Percentiles rank a stretch among this genome's conserved stretches.
Conservation (phyloP, 164 flowering plant genomes). For the Pachysandra terminalis region DNA sequence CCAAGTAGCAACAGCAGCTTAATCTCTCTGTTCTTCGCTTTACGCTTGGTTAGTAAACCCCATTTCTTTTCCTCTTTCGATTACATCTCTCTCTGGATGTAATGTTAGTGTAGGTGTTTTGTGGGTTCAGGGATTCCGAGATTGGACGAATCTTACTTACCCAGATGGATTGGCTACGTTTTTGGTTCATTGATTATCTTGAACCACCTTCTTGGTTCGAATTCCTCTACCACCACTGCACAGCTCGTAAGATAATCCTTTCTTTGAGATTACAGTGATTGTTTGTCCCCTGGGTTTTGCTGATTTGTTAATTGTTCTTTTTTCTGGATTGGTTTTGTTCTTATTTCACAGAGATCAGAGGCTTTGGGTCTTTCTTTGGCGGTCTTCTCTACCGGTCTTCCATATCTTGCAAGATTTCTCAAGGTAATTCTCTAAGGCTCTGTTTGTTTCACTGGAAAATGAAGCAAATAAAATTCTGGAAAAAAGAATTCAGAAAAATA, state of each 20-base stretch:
- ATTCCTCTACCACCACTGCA: slow-evolving; percentile 40
- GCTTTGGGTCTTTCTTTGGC: slow-evolving; percentile 72
- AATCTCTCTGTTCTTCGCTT: slow-evolving; percentile 94
- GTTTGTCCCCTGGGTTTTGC: not conserved
- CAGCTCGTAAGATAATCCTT: slow-evolving; percentile 51
- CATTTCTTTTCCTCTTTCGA: not conserved
- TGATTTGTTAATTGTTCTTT: not conserved
- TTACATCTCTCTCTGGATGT: not conserved
- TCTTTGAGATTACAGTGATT: not conserved
- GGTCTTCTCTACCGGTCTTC: slow-evolving; percentile 62
- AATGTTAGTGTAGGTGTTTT: not conserved
- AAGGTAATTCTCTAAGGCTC: slow-evolving; percentile 41
- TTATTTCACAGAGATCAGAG: slow-evolving; percentile 54
- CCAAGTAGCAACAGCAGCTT: slow-evolving; percentile 47
- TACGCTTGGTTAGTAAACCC: slow-evolving; percentile 52
- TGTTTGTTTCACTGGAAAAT: too few relatives aligned
- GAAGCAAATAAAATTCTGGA: too few relatives aligned
- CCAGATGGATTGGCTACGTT: slow-evolving; percentile 79
- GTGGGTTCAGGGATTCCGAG: slow-evolving; percentile 74
- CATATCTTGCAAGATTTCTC: slow-evolving; percentile 78
- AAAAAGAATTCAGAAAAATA: too few relatives aligned
- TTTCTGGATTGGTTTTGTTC: not conserved
- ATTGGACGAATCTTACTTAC: slow-evolving; percentile 83
- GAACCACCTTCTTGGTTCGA: slow-evolving; percentile 64
- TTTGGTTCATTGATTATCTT: slow-evolving; percentile 64